Base-by-base conservation (phyloP, 495 filamentous ascomycete species). In the Neurospora sp. region DNA sequence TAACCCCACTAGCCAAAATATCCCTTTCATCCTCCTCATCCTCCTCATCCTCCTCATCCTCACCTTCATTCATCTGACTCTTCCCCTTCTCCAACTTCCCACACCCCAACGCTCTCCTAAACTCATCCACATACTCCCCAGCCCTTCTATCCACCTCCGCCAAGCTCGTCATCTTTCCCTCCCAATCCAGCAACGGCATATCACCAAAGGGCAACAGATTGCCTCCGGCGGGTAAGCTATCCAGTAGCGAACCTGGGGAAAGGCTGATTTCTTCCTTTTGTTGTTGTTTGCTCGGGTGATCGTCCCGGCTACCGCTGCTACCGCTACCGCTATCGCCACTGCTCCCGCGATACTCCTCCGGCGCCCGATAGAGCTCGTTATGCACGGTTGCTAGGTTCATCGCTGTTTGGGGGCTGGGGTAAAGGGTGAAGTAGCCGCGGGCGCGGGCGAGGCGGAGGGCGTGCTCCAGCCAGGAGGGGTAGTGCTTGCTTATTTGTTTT, bases 401-500 rank as follows among this genome's bases (percentile, higher is more conserved):
- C 3, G 81, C 79, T 9, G 82, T 83, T 4, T 81, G 75, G 18
- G 88, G 83, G 40, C 87, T 86, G 3, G 94, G 94, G 78, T 94
- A 94, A 0, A 94, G 82, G 68, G 91, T 86, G 76, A 85, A 89
- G 81, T 94, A 96, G 12, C 92, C 92, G 39, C 89, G 86, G 6
- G 86, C 88, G 4, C 90, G 87, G 70, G 91, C 88, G 41, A 97
- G 84, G 76, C 91, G 89, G 35, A 94, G 85, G 59, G 93, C 79
- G 74, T 92, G 88, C 80, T 96, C 93, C 74, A 93, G 85, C 87
- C 93, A 94, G 6, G 92, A 85, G 7, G 94, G 93, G 69, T 92
- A 88, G 71, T 82, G 86, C 70, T 86, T 86, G 72, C 88, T 90
- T 44, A 88, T 80, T 11, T 84, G 78, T 70, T 89, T 88, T 44